These are phyloP conservation scores for Tagetes erecta DNA, from an alignment of 129 eudicot genomes.

Conservation along the genomic window DNA sequence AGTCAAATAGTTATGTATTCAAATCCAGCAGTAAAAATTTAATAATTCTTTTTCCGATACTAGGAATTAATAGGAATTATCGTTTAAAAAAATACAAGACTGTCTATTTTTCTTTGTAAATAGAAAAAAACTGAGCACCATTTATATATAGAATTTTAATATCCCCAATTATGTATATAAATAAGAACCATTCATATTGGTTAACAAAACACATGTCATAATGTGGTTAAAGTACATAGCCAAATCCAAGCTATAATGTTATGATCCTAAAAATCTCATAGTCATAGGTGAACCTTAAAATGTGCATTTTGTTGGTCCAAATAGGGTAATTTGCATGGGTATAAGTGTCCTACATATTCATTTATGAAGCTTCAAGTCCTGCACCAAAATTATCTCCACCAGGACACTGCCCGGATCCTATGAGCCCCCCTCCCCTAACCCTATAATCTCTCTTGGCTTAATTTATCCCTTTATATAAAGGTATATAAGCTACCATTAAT, in stretches of 20 bases:
- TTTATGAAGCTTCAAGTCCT: constrained; percentile 17
- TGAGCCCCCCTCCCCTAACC: constrained; percentile 44
- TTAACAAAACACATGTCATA: not conserved
- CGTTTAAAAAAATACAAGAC: too few relatives aligned
- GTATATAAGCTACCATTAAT: constrained; percentile 11
- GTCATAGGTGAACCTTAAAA: constrained; percentile 17
- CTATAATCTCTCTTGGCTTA: constrained; percentile 41
- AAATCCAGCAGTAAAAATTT: too few relatives aligned
- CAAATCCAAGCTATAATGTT: not conserved
- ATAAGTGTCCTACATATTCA: constrained; percentile 29
- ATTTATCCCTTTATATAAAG: constrained; percentile 39
- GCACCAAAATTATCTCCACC: constrained; percentile 33
- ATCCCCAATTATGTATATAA: too few relatives aligned
- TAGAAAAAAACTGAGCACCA: not conserved
- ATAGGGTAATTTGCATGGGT: constrained; percentile 26
- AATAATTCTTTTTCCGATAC: too few relatives aligned
- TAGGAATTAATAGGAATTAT: too few relatives aligned
- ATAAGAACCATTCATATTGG: not conserved
- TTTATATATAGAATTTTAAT: not conserved
- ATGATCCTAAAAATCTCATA: not conserved
- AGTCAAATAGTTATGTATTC: too few relatives aligned
- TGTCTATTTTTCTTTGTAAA: not conserved
- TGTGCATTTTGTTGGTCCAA: constrained; percentile 24
- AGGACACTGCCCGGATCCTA: constrained; percentile 36
- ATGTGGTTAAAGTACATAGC: not conserved